Evolutionary conservation across 2,329 filamentous ascomycete species (phyloP).

Genomic region (Akanthomyces uredinophilus): DNA sequence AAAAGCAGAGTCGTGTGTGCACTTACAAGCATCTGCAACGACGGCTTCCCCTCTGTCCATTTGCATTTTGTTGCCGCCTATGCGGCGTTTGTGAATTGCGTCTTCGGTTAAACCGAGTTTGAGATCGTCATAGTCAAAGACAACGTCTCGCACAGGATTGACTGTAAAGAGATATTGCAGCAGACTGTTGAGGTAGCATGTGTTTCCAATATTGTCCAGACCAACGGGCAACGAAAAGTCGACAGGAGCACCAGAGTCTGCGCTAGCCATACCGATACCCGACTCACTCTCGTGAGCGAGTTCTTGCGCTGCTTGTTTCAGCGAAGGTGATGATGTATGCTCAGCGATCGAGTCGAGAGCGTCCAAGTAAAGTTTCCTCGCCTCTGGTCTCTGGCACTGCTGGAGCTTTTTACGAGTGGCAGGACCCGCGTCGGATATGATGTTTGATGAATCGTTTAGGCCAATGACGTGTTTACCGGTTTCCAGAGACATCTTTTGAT

Average conservation of each 20-base stretch:
- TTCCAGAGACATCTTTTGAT: constrained; percentile 31
- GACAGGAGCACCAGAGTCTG: constrained; percentile 18
- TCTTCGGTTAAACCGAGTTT: constrained; percentile 63
- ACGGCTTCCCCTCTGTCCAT: constrained; percentile 53
- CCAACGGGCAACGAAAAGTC: constrained; percentile 68
- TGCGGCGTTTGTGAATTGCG: constrained; percentile 59
- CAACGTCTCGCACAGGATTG: constrained; percentile 71
- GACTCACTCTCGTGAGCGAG: constrained; percentile 20
- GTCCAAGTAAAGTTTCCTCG: constrained; percentile 28
- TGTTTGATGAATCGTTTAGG: constrained; percentile 19
- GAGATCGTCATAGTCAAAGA: constrained; percentile 68
- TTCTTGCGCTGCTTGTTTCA: constrained; percentile 25
- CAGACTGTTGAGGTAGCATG: constrained; percentile 95
- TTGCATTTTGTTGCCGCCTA: constrained; percentile 60
- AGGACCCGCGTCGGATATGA: constrained; percentile 17
- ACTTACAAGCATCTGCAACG: constrained; percentile 69
- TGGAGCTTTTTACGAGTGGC: constrained; percentile 8
- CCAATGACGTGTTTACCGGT: constrained; percentile 30
- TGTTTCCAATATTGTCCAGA: constrained; percentile 90
- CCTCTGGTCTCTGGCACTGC: constrained; percentile 28
- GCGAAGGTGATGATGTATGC: constrained; percentile 24
- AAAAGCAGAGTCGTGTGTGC: constrained; percentile 43
- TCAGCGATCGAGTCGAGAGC: constrained; percentile 33
- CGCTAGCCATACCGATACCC: constrained; percentile 15
- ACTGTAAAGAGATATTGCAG: constrained; percentile 94